Base-by-base conservation (phyloP, 2,329 filamentous ascomycete genomes). In the Colletotrichum echinochloae region DNA sequence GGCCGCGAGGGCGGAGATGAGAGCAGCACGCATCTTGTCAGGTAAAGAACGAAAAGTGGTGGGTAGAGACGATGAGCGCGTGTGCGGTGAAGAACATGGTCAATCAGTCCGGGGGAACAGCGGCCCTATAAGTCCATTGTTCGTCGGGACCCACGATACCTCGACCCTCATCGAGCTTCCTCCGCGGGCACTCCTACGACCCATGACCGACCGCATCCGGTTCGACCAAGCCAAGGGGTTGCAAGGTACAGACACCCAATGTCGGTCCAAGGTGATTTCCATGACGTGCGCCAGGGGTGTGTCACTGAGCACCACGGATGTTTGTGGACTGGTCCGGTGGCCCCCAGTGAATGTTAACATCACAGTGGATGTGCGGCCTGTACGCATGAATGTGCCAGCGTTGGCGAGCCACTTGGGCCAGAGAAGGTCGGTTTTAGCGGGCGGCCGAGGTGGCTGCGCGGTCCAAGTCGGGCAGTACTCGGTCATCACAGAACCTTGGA, bases 1-100 rank as follows among this genome's bases (percentile, higher is more conserved):
- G 41, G 80, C 76, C 63, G 79, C 74, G 65, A 81, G 72, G 26
- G 74, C 69, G 66, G 76, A 70, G 62, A 75, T 70, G 55, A 80
- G 52, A 60, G 74, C 74, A 66, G 75, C 74, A 60, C 74, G 76
- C 77, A 78, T 78, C n/a, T 52, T 71, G 68, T 59, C 65, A 26
- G 39, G n/a, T 44, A 71, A 62, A 48, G 64, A 71, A 44, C 20
- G 64, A 68, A 71, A 48, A 16, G n/a, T 51, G 18, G 64, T 71
- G 52, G 59, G 68, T 39, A 23, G 7, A 35, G 52, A 67, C 57
- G 16, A 57, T 28, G 30, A 54, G 52, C 64, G 44, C 20, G 64
- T 30, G 41, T 70, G 66, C 54, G 64, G 39, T 61, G 51, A 14
- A 20, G 20, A 7, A 28, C 44, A 48, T 33, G 14, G n/a, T 1